phyloP scores from a whole-genome alignment of 495 filamentous ascomycete species.

The Annulohypoxylon stygium region DNA sequence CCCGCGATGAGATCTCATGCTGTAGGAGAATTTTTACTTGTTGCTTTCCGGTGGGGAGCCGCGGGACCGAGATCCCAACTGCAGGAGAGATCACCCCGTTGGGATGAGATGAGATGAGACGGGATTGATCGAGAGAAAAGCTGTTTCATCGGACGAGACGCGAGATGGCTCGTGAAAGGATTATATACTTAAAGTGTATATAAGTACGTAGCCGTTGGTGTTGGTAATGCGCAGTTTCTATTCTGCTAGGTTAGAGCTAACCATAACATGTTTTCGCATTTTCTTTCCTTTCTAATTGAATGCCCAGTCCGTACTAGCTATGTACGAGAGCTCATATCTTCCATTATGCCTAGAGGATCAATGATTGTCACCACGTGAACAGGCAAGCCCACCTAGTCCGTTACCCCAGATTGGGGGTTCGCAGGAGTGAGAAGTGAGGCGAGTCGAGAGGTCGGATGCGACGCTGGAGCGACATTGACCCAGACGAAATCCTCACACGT shows the following conservation, averaged over 20 bases:
- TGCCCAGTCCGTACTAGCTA: background rate
- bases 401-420: constrained; percentile 2
- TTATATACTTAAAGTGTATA: background rate
- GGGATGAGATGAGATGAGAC: background rate
- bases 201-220: constrained; percentile 3
- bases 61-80: background rate
- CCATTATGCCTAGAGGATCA: background rate
- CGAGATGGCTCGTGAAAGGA: background rate
- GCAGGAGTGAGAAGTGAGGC: constrained; percentile 5
- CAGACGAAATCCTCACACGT: background rate
- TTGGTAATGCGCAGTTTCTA: background rate
- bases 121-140: background rate
- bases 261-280: background rate
- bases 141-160: constrained; percentile 6
- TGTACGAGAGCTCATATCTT: background rate
- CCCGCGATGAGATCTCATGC: background rate
- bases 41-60: background rate
- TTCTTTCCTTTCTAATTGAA: background rate
- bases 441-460: background rate
- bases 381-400: background rate
- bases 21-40: background rate
- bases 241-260: background rate
- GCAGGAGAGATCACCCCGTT: background rate
- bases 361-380: constrained; percentile 1
- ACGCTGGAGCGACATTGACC: constrained; percentile 11